These are phyloP conservation scores for Hericium alpestre DNA, from an alignment of 768 basidiomycete species.

Conservation along the genomic window DNA sequence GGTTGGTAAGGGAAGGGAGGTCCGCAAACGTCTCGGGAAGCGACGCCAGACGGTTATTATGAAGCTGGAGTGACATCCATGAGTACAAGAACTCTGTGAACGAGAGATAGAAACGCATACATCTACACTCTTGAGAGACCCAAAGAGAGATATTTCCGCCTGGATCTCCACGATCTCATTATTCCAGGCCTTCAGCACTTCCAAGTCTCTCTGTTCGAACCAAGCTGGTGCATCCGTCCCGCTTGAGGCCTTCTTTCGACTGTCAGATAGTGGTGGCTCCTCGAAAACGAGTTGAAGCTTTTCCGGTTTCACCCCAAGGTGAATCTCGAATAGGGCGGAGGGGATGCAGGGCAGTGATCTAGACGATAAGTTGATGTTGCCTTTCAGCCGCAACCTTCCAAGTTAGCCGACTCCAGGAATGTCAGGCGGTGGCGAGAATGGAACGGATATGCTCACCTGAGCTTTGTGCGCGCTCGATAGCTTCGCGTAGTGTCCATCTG, in stretches of 20 bases:
- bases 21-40: slow-evolving; percentile 63
- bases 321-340: slow-evolving; percentile 69
- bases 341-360: slow-evolving; percentile 66
- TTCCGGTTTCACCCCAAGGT: slow-evolving; percentile 65
- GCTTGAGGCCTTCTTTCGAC: slow-evolving; percentile 27
- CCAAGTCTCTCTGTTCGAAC: slow-evolving; percentile 77
- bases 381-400: slow-evolving; percentile 33
- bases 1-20: slow-evolving; percentile 48
- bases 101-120: slow-evolving; percentile 31
- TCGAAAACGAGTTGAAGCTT: slow-evolving; percentile 53
- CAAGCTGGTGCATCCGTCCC: slow-evolving; percentile 47
- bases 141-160: slow-evolving; percentile 75
- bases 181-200: slow-evolving; percentile 66
- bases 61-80: slow-evolving; percentile 36
- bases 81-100: background rate
- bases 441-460: slow-evolving; percentile 43
- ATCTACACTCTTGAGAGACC: slow-evolving; percentile 70
- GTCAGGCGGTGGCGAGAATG: background rate
- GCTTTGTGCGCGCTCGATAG: slow-evolving; percentile 66
- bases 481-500: slow-evolving; percentile 57
- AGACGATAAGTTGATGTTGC: slow-evolving; percentile 64
- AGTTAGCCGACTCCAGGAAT: slow-evolving; percentile 31
- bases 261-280: slow-evolving; percentile 39
- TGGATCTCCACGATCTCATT: slow-evolving; percentile 75
- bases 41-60: slow-evolving; percentile 55